Evolutionary conservation across 768 basidiomycete genomes (phyloP).

Genomic region (Chlorophyllum brunneum): DNA sequence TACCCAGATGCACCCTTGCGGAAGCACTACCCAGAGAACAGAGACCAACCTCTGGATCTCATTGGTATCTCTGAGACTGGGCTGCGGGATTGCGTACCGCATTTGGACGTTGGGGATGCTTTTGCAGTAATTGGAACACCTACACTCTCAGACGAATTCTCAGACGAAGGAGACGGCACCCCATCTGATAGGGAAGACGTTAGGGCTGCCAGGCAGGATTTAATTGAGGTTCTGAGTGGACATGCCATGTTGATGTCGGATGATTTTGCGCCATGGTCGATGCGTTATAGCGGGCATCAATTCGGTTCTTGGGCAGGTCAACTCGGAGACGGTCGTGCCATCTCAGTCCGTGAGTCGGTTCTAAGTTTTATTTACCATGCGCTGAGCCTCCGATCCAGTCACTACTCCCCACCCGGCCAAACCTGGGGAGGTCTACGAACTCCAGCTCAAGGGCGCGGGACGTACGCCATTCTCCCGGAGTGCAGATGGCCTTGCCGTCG

Average conservation of each 20-base stretch:
- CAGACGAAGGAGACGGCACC: slow-evolving; percentile 28
- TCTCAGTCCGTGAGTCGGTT: slow-evolving; percentile 57
- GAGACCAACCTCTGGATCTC: slow-evolving; percentile 54
- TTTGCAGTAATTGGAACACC: slow-evolving; percentile 64
- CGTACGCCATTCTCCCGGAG: slow-evolving; percentile 90
- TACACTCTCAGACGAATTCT: slow-evolving; percentile 39
- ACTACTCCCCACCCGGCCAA: slow-evolving; percentile 70
- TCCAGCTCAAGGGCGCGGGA: slow-evolving; percentile 94
- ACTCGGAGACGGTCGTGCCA: slow-evolving; percentile 92
- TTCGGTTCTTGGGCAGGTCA: slow-evolving; percentile 92
- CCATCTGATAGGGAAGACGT: slow-evolving; percentile 31
- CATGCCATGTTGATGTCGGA: slow-evolving; percentile 63
- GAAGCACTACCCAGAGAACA: slow-evolving; percentile 45
- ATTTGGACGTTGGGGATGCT: slow-evolving; percentile 84
- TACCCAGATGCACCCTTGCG: slow-evolving; percentile 32
- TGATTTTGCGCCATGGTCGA: slow-evolving; percentile 76
- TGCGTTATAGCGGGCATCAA: slow-evolving; percentile 89
- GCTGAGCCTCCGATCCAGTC: slow-evolving; percentile 38
- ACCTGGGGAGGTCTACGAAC: slow-evolving; percentile 59
- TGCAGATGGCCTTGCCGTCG: slow-evolving; percentile 92
- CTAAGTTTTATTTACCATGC: background rate
- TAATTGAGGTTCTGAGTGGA: slow-evolving; percentile 81
- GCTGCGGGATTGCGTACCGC: slow-evolving; percentile 74
- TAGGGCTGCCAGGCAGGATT: slow-evolving; percentile 54
- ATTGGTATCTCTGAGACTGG: slow-evolving; percentile 70